Evolutionary conservation across 306 rosid species (phyloP).

Genomic region (Rosa rugosa): DNA sequence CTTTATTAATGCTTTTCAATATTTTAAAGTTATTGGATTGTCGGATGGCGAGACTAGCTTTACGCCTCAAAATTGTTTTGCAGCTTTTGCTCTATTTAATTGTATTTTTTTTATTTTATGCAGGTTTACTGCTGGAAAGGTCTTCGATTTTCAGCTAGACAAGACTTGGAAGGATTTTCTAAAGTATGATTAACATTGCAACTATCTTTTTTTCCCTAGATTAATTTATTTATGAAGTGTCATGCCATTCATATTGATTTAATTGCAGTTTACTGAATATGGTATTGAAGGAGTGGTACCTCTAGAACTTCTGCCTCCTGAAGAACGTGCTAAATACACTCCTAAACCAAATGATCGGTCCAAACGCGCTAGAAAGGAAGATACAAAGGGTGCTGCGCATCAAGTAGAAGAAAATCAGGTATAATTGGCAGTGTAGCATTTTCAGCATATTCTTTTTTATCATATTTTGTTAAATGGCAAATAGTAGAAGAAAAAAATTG

Average conservation of each 20-base stretch:
- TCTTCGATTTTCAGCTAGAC: constrained; percentile 90
- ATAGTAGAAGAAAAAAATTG: background rate
- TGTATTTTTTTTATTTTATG: constrained; percentile 22
- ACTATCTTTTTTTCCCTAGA: background rate
- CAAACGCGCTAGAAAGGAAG: constrained; percentile 87
- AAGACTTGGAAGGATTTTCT: constrained; percentile 96
- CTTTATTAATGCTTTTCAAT: background rate
- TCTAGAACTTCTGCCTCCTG: constrained; percentile 82
- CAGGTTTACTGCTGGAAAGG: constrained; percentile 99
- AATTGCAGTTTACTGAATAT: constrained; percentile 80
- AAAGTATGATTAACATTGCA: constrained; percentile 44
- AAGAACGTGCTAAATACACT: constrained; percentile 78
- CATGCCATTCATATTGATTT: constrained; percentile 11
- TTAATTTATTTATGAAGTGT: background rate
- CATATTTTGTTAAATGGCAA: background rate
- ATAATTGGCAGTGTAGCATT: constrained; percentile 12
- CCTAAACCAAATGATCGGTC: constrained; percentile 77
- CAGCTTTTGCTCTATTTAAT: background rate
- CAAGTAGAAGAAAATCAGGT: constrained; percentile 91
- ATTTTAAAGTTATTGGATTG: background rate
- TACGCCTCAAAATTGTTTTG: background rate
- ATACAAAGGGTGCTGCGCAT: constrained; percentile 56
- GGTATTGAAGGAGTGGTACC: constrained; percentile 96
- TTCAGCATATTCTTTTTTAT: background rate
- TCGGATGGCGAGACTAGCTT: background rate